Percentiles rank a stretch among this genome's conserved stretches.
phyloP scores from a whole-genome alignment of 257 asterid genomes.

The Rhazya stricta region DNA sequence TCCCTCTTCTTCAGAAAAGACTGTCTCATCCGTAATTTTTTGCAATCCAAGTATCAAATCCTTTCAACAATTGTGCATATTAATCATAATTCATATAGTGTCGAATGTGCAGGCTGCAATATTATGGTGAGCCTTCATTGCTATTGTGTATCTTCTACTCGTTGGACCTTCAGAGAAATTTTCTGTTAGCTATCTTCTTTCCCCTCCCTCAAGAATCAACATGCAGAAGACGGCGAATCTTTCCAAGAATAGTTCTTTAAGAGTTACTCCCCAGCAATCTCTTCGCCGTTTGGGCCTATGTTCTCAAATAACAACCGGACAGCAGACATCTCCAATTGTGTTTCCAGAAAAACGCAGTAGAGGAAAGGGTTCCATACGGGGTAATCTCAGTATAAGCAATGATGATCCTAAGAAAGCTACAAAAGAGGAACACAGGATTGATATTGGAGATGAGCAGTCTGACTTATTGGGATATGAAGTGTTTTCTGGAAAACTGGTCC shows the following conservation, averaged over 20 bases:
- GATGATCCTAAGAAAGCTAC: slow-evolving; percentile 48
- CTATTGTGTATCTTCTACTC: slow-evolving; percentile 27
- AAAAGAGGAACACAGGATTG: slow-evolving; percentile 71
- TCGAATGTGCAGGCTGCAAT: slow-evolving; percentile 34
- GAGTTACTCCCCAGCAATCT: slow-evolving; percentile 69
- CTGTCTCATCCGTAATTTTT: not conserved
- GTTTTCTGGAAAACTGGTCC: slow-evolving; percentile 63
- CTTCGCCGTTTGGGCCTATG: slow-evolving; percentile 88
- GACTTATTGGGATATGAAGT: slow-evolving; percentile 87
- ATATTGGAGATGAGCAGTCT: slow-evolving; percentile 86
- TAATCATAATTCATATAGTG: not conserved
- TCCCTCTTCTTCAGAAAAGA: not conserved
- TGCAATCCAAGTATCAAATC: not conserved
- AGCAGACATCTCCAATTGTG: slow-evolving; percentile 83
- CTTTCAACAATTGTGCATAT: not conserved
- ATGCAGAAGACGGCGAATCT: slow-evolving; percentile 77
- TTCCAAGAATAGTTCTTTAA: slow-evolving; percentile 67
- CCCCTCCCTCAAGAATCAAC: slow-evolving; percentile 22
- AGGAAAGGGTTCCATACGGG: slow-evolving; percentile 46
- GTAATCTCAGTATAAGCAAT: slow-evolving; percentile 33
- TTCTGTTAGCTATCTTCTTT: slow-evolving; percentile 27
- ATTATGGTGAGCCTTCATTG: slow-evolving; percentile 24
- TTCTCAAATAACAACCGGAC: slow-evolving; percentile 72
- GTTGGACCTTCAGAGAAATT: slow-evolving; percentile 19
- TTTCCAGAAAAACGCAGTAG: slow-evolving; percentile 84